Evolutionary conservation across 2,329 filamentous ascomycete genomes (phyloP).

Genomic region (Hypoxylon sp.): DNA sequence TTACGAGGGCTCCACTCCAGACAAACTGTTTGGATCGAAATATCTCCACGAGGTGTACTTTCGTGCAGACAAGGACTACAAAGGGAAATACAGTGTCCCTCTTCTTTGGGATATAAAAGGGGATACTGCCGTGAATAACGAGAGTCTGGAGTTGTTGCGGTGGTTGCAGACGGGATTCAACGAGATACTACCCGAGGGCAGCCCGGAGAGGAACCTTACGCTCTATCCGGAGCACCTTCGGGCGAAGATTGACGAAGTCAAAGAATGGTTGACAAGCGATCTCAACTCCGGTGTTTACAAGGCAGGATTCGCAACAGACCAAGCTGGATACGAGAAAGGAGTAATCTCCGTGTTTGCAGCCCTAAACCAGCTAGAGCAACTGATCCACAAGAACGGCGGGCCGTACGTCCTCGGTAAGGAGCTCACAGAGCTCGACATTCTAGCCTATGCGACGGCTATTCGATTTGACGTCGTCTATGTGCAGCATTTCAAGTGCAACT

Average conservation of each 20-base stretch:
- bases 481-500: constrained; percentile 75
- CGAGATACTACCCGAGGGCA: constrained; percentile 56
- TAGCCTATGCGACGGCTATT: constrained; percentile 68
- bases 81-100: constrained; percentile 70
- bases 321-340: constrained; percentile 66
- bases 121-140: constrained; percentile 69
- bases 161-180: constrained; percentile 69
- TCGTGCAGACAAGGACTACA: constrained; percentile 68
- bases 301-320: constrained; percentile 67
- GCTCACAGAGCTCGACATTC: constrained; percentile 70
- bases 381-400: constrained; percentile 51
- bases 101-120: constrained; percentile 71
- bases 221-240: constrained; percentile 65
- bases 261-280: constrained; percentile 65
- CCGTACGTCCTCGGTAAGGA: constrained; percentile 67
- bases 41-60: constrained; percentile 74
- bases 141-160: constrained; percentile 68
- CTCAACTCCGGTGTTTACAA: constrained; percentile 72
- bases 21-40: constrained; percentile 67
- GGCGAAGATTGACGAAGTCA: constrained; percentile 63
- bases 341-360: constrained; percentile 68
- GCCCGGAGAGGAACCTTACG: constrained; percentile 54
- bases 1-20: constrained; percentile 70
- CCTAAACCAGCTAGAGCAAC: constrained; percentile 68
- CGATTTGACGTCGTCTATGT: constrained; percentile 72